Evolutionary conservation across 2,329 filamentous ascomycete genomes (phyloP).

Genomic region (Samsoniella hepiali): DNA sequence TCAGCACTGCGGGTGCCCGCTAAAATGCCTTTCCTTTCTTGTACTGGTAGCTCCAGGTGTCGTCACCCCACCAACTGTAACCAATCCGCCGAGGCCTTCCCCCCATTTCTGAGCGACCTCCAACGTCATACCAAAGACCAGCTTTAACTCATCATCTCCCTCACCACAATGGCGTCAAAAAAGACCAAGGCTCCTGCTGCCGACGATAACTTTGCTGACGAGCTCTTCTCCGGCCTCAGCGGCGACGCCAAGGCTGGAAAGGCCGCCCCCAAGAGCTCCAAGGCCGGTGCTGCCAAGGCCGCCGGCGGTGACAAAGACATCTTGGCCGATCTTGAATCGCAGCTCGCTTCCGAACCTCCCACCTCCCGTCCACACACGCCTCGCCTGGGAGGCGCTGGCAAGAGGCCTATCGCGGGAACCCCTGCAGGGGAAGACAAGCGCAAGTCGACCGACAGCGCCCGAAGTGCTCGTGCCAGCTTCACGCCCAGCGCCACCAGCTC

Average conservation of each 20-base stretch:
- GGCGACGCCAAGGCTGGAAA: conserved; percentile 52
- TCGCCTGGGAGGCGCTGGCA: conserved; percentile 53
- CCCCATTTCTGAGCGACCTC: conserved; percentile 3
- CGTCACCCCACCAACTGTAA: conserved; percentile 20
- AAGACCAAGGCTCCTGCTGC: conserved; percentile 51
- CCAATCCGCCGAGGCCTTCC: conserved; percentile 13
- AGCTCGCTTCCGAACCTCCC: conserved; percentile 68
- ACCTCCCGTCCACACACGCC: conserved; percentile 81
- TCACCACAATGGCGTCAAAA: conserved; percentile 53
- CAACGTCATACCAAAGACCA: conserved; percentile 12
- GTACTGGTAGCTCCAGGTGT: not conserved
- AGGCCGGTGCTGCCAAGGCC: conserved; percentile 47
- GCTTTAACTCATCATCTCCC: conserved; percentile 4
- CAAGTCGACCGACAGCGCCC: conserved; percentile 75
- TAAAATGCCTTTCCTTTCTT: not conserved
- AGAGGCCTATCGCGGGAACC: conserved; percentile 47
- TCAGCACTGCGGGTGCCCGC: not conserved
- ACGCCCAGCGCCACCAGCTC: conserved; percentile 66
- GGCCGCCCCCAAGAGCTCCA: conserved; percentile 40
- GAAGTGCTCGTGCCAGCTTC: conserved; percentile 68
- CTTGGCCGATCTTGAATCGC: conserved; percentile 76
- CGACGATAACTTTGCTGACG: conserved; percentile 58
- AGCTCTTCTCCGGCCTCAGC: conserved; percentile 62
- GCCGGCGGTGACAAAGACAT: conserved; percentile 64
- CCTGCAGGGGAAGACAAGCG: conserved; percentile 67